A percentile compares a stretch with the other conserved stretches of the same genome.
Evolutionary conservation across 495 filamentous ascomycete species (phyloP).

Genomic region (Haplographium delicatum): DNA sequence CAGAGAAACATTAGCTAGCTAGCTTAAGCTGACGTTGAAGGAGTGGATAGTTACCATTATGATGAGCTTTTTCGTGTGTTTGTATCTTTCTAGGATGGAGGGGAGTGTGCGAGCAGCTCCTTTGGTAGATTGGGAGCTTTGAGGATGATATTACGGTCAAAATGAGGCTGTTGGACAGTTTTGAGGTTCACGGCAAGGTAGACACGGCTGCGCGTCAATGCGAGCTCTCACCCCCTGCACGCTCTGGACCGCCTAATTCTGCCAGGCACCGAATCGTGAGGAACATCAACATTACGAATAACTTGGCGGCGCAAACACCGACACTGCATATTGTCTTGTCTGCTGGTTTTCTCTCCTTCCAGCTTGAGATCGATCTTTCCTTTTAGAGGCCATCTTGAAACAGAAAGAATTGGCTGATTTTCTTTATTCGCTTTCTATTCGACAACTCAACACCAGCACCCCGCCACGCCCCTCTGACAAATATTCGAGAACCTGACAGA

Average conservation of each 20-base stretch:
- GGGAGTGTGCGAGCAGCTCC: constrained; percentile 2
- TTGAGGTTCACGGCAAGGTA: constrained; percentile 18
- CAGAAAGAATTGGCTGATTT: no score
- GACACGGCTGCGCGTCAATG: constrained; percentile 26
- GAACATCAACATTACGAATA: constrained; percentile 4
- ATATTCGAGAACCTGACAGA: constrained; percentile 21
- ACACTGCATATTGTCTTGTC: not conserved
- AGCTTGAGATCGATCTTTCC: no score
- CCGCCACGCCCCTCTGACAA: constrained; percentile 23
- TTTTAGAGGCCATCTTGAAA: no score
- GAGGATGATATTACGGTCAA: constrained; percentile 9
- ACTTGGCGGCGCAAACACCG: not conserved
- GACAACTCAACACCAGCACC: constrained; percentile 7
- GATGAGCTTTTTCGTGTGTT: not conserved
- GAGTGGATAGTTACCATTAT: constrained; percentile 20
- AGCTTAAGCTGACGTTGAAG: not conserved
- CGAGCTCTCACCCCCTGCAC: constrained; percentile 15
- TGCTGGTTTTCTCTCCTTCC: no score
- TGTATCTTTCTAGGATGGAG: not conserved
- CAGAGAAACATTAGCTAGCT: constrained; percentile 13
- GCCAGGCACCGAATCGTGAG: constrained; percentile 16
- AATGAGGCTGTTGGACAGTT: constrained; percentile 9
- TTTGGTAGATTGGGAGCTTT: constrained; percentile 9
- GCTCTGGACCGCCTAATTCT: constrained; percentile 13
- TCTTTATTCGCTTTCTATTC: no score